Base-by-base conservation (phyloP, 495 filamentous ascomycete species). In the Aspergillus nidulans region DNA sequence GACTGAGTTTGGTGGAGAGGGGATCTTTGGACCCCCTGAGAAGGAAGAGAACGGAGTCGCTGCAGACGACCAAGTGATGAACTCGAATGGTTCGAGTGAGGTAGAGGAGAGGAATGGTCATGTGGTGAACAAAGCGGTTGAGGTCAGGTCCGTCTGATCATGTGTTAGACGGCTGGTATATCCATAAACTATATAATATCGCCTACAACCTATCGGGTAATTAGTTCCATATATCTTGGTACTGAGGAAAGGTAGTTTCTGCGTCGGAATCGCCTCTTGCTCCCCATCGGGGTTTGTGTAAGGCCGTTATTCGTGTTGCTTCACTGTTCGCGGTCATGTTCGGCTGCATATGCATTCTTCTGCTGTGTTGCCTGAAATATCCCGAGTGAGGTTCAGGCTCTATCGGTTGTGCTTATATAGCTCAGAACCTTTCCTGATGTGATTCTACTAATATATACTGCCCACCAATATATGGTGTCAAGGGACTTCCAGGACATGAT, bases 1-100 rank as follows among this genome's bases (percentile, higher is more conserved):
- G 85, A 74, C 69, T 57, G 89, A 92, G 76, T 81, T 84, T 62
- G 83, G 88, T 41, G 89, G 88, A 39, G 71, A 79, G 28, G 72
- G 69, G 25, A 64, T 79, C 2, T 78, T 78, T 49, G 63, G 58
- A 43, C 63, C 58, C 8, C 16, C 15, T 20, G 42, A 5, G 12
- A 15, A 46, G 26, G n/a, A 44, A 28, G 28, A 18, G 15, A 32
- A 32, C 20, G 9, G 45, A 19, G 19, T 18, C 32, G 20, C 23
- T 13, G 7, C 3, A 44, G 41, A 23, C 9, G n/a, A 13, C 9
- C 4, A 28, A 28, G 26, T 9, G 9, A 9, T 4, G 26, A 12
- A 34, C 8, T 10, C 9, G 9, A 2, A 34, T 34, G 30, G 10
- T 12, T 5, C 30, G 9, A 12, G 15, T 12, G 30, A 2, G 9